Evolutionary conservation across 495 filamentous ascomycete species (phyloP), one percentile per base, ranked within the genome.

Genomic region (Xylaria castorea): DNA sequence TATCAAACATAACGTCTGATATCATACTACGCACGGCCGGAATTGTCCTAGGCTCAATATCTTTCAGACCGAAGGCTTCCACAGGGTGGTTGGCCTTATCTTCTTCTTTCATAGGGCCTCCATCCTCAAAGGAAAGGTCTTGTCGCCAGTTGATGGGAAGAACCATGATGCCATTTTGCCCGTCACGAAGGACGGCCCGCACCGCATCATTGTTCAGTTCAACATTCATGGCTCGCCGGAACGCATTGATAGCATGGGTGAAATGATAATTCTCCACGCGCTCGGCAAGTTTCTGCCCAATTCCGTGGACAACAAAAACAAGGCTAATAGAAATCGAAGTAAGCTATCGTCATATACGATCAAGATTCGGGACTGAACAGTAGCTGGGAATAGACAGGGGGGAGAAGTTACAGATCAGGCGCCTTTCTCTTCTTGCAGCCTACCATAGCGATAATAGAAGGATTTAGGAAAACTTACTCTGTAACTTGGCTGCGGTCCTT

Each of bases 251-350:
- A 4, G 93, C 92, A 78, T 98, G 94, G 0, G 96, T 98, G 78
- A 99, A 99, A 76, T 97, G 92, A 75, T 93, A 99, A 79, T 94
- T 97, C 78, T 98, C 96, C 62, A 99, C 92, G 20, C 95, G 87
- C 75, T 99, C 94, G 0, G 94, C 96, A n/a, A 98, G 84, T 77
- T 98, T 98, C 79, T 99, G 96, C 0, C 96, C 96, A 64, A 99
- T 98, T 16, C 95, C 96, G 79, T 99, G 96, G 57, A 97, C 93
- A 30, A 98, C 92, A 20, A 99, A 83, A 22, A 97, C 87, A 27
- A 99, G 81, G 78, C 70, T 72, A 66, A 38, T 27, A 1, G 11
- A 67, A 36, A 51, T 30, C 32, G 1, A 42, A 30, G 63, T 72
- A 40, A 72, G 60, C 40, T 61, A 61, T 18, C 11, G 16, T 32